Evolutionary conservation across 2,329 filamentous ascomycete genomes (phyloP), one percentile per base, ranked within the genome.

Genomic region (Trichoderma sp.): DNA sequence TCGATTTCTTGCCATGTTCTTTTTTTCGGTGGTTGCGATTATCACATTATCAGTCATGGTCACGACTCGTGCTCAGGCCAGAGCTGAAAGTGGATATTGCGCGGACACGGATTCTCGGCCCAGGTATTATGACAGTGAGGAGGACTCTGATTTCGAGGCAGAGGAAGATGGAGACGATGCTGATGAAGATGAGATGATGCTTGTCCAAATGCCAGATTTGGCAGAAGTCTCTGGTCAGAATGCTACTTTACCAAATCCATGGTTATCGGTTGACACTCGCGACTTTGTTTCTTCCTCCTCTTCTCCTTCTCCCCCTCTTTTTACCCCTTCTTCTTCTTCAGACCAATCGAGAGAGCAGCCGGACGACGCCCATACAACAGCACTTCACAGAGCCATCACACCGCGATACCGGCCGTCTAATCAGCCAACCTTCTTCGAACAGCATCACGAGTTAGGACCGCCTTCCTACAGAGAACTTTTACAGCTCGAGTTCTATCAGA

Each of bases 401-500:
- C n/a, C 12, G 31, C 35, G 12, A 63, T 11, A n/a, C 7, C 27
- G 50, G 53, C n/a, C 21, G n/a, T 6, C 38, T n/a, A 16, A 29
- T 3, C 16, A 21, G 18, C 63, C 31, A 53, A 31, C 21, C 18
- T 76, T 76, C 65, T 45, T 59, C 6, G 64, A 75, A 41, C 27
- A 33, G 12, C 14, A 60, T 4, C 35, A 45, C 9, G 29, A 8
- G 8, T 21, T n/a, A 4, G 14, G 41, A 8, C 24, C 65, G 16
- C 75, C 38, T 50, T n/a, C 29, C 4, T 50, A 45, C 24, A 24
- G 9, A 1, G 75, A 76, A 12, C 60, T 76, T 33, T 12, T 24
- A 12, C 45, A 16, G 12, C 75, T 76, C 18, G 75, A 75, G 24
- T 66, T 76, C 21, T 76, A 63, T 24, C 72, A 75, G 38, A 72